These are phyloP conservation scores for Panaeolus cyanescens DNA, from an alignment of 768 basidiomycete species.

Conservation along the genomic window DNA sequence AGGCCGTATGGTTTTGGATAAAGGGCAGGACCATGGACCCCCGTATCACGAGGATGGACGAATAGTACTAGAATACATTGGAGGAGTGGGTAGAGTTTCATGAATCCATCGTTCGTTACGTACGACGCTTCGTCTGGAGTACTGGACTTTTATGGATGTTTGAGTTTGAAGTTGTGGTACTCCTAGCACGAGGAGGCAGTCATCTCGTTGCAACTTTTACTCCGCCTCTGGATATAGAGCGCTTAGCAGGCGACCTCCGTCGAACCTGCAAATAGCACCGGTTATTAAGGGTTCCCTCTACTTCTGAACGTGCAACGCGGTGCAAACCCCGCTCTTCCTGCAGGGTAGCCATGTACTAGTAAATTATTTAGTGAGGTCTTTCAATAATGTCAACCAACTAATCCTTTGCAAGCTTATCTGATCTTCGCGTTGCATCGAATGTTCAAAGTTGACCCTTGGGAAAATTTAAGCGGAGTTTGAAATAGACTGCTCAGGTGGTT, in stretches of 20 bases:
- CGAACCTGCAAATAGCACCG: background rate
- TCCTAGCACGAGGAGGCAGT: background rate
- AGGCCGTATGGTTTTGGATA: background rate
- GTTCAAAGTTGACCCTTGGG: too few species aligned
- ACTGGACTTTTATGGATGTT: background rate
- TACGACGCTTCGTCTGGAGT: background rate
- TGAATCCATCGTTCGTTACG: background rate
- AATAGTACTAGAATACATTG: background rate
- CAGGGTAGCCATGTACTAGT: background rate
- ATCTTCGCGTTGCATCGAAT: too few species aligned
- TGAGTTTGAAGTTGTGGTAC: background rate
- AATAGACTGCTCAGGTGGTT: background rate
- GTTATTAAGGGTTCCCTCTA: background rate
- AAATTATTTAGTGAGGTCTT: background rate
- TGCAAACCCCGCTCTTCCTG: background rate
- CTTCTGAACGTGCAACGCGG: background rate
- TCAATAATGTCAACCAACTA: too few species aligned
- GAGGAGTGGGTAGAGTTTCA: background rate
- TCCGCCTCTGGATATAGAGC: slow-evolving; percentile 1
- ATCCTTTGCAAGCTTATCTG: too few species aligned
- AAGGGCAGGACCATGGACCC: background rate
- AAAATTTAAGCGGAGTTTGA: background rate
- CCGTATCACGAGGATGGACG: background rate
- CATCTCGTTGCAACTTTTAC: background rate
- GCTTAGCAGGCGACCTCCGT: background rate